A percentile compares a stretch with the other conserved stretches of the same genome.
These are phyloP conservation scores for Debaryomyces nepalensis DNA, from an alignment of 1,139 yeast species.

Conservation along the genomic window DNA sequence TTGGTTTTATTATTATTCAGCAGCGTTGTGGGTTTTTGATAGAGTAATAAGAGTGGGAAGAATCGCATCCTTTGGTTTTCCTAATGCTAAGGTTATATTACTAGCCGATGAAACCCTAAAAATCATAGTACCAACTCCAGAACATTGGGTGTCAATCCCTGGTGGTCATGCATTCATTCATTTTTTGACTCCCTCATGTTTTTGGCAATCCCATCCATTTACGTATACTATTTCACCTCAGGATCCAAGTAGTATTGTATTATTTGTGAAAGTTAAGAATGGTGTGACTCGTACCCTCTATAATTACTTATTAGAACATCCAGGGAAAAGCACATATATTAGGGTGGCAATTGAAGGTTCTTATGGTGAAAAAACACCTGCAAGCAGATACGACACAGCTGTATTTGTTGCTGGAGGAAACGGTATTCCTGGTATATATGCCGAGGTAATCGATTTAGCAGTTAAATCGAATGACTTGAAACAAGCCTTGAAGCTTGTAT, in stretches of 20 bases:
- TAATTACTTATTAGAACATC: conserved; percentile 30
- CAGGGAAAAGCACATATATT: conserved; percentile 29
- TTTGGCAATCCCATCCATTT: conserved; percentile 79
- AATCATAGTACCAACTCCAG: conserved; percentile 44
- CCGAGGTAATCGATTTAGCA: conserved; percentile 39
- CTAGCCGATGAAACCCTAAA: conserved; percentile 49
- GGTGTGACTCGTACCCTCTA: conserved; percentile 43
- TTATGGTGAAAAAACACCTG: conserved; percentile 45
- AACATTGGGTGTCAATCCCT: conserved; percentile 43
- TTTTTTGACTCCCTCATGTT: conserved; percentile 54
- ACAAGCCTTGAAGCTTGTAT: conserved; percentile 43
- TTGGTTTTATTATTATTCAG: conserved; percentile 54
- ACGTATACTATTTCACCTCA: conserved; percentile 46
- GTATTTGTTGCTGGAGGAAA: conserved; percentile 52
- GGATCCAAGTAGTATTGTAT: conserved; percentile 30
- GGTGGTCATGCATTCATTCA: conserved; percentile 71
- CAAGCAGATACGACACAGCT: conserved; percentile 39
- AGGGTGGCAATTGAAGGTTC: conserved; percentile 52
- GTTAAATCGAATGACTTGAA: conserved; percentile 19
- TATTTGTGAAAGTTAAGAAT: conserved; percentile 43
- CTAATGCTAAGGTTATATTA: conserved; percentile 53
- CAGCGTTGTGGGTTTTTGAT: conserved; percentile 69
- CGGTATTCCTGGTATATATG: conserved; percentile 53
- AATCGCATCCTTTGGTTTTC: conserved; percentile 53
- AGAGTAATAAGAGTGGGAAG: conserved; percentile 55